Evolutionary conservation across 257 asterid genomes (phyloP), one percentile per base, ranked within the genome.

Genomic region (Solanum commersonii): DNA sequence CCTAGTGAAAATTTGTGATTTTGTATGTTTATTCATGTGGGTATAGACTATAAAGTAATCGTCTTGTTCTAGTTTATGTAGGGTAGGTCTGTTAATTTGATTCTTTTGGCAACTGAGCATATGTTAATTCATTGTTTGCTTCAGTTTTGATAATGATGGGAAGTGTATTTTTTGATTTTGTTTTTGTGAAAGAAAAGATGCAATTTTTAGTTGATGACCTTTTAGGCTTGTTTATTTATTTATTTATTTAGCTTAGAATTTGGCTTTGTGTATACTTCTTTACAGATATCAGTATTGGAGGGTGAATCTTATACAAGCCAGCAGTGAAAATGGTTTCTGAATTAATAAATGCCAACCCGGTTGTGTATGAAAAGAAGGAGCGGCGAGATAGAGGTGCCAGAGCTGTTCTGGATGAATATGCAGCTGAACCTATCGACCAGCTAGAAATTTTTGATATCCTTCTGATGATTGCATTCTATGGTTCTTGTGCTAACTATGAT

Each of bases 391-490:
- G 98, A 65, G 87, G 35, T 84, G 72, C 91, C 31, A 92, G 91
- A 27, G 65, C 38, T 46, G 68, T 93, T 88, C 92, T 90, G 91
- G 98, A 92, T 82, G 99, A 96, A 90, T 93, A 91, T 89, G 86
- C 95, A 5, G 90, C 88, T 44, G 99, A 95, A 85, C 85, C 93
- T 5, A 96, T 96, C 84, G 99, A 96, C 90, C 97, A 94, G 56
- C 93, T 86, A 83, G 98, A 95, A 89, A 89, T 96, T 84, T 96
- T 96, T 91, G 98, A 96, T 96, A 96, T 96, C 98, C 99, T 94
- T 90, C 72, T 71, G 40, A 65, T 87, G 60, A 20, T 88, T 81
- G 29, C 40, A n/a, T 23, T 8, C 27, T 10, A 73, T 74, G 2
- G 12, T 74, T 76, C 44, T 71, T 78, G 49, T 71, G 82, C 10